Evolutionary conservation across 805 yeast genomes (phyloP).

Genomic region (Diddensiella caesifluorescens): DNA sequence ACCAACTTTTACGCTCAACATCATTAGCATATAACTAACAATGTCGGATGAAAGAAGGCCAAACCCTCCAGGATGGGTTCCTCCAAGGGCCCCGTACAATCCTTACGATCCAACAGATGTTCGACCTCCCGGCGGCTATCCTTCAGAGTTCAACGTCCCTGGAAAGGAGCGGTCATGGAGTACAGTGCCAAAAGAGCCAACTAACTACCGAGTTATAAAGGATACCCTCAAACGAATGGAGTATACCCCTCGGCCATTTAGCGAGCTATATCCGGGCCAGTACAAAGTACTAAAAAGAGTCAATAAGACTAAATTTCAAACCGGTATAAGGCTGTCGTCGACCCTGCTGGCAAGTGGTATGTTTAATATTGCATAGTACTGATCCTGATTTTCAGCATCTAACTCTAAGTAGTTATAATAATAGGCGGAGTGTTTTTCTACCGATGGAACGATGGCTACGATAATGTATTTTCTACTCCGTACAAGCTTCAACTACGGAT

Average conservation of each 20-base stretch:
- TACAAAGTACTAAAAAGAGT: constrained; percentile 62
- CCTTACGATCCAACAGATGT: constrained; percentile 75
- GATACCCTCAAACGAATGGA: constrained; percentile 69
- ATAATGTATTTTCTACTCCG: constrained; percentile 65
- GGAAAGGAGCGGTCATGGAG: constrained; percentile 52
- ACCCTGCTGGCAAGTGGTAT: constrained; percentile 7
- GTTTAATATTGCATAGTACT: background rate
- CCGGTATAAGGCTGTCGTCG: constrained; percentile 52
- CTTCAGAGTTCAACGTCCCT: constrained; percentile 71
- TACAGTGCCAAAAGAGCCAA: constrained; percentile 57
- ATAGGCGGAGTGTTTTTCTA: constrained; percentile 62
- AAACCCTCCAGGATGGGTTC: constrained; percentile 31
- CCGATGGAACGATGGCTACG: constrained; percentile 81
- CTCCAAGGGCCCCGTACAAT: constrained; percentile 78
- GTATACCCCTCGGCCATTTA: constrained; percentile 73
- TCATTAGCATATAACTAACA: too few species aligned
- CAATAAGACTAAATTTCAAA: constrained; percentile 49
- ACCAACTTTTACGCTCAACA: too few species aligned
- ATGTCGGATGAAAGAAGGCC: constrained; percentile 19
- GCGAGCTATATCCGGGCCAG: constrained; percentile 73
- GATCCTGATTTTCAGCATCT: constrained; percentile 40
- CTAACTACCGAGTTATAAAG: constrained; percentile 61
- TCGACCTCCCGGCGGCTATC: constrained; percentile 81
- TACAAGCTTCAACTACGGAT: constrained; percentile 55
- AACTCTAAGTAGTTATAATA: constrained; percentile 29